These are phyloP conservation scores for Trebouxia sp. DNA, from an alignment of 139 green algal species.

Conservation along the genomic window DNA sequence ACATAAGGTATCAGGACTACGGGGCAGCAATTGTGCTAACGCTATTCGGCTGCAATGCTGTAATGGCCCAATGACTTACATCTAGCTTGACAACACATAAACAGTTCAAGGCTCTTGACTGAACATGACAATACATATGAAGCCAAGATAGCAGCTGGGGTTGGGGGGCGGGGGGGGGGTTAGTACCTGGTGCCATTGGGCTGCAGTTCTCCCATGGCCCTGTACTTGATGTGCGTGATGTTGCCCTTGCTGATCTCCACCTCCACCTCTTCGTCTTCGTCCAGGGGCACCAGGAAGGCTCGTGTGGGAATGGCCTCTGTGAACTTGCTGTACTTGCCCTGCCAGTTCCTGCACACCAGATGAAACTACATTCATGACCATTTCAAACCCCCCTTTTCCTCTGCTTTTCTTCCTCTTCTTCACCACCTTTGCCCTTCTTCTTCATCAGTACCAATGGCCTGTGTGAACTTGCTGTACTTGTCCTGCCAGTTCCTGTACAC, in stretches of 20 bases:
- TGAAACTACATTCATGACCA: too few species aligned
- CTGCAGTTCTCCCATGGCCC: constrained; percentile 82
- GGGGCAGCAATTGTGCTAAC: too few species aligned
- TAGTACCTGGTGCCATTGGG: constrained; percentile 53
- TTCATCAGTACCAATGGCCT: too few species aligned
- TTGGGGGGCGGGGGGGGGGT: background rate
- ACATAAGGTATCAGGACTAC: too few species aligned
- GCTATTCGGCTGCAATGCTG: too few species aligned
- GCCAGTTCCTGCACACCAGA: constrained; percentile 31
- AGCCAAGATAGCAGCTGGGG: too few species aligned
- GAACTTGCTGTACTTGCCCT: constrained; percentile 47
- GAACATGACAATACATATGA: too few species aligned
- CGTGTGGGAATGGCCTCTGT: constrained; percentile 83
- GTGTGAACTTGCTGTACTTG: constrained; percentile 60
- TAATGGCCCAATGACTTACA: too few species aligned
- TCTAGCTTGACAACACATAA: too few species aligned
- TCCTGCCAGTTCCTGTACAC: constrained; percentile 26
- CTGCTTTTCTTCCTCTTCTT: too few species aligned
- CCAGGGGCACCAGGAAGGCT: constrained; percentile 83
- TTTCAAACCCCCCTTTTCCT: background rate
- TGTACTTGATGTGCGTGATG: constrained; percentile 68
- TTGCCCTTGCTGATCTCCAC: constrained; percentile 65
- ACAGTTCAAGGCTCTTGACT: too few species aligned
- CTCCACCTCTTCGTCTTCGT: constrained; percentile 89
- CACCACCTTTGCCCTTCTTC: too few species aligned